Evolutionary conservation across 2,329 filamentous ascomycete genomes (phyloP), one percentile per base, ranked within the genome.

Genomic region (Fusarium sarcochroum): DNA sequence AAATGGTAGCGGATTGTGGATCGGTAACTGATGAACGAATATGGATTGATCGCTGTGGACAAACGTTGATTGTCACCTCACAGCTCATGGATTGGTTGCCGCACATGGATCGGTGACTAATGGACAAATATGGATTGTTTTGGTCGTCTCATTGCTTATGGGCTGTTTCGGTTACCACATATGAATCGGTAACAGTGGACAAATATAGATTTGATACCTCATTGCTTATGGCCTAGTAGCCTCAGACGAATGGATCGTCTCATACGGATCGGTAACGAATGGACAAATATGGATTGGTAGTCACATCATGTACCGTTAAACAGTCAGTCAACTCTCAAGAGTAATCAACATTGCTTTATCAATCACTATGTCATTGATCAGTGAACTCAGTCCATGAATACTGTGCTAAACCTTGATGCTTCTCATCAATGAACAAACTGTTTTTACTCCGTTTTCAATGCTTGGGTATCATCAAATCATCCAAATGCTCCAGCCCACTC

Each of bases 381-480:
- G 13, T 37, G 32, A 47, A 15, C 17, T 35, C 10, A 47, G 13
- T 18, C 62, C 21, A 34, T 41, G 41, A 45, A 44, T 11, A 9
- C 32, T 40, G 25, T 34, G 13, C 49, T 38, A n/a, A 18, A 41
- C 20, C 14, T 18, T 18, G 13, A 27, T 48, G 25, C 35, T 45
- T 41, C 20, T 27, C 21, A n/a, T 34, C 13, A 13, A 41, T 51
- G 25, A 34, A 20, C 21, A 54, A 17, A 44, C 23, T 30, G 42
- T 35, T 41, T 32, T 42, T 34, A n/a, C 27, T 63, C 46, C 37
- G 25, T n/a, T 44, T n/a, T 44, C 57, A 61, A 74, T 70, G 62
- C 60, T 53, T 67, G 71, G 70, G 70, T 73, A 73, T 73, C 70
- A 53, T 60, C 25, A 69, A 70, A 61, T 37, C 34, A 66, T 57